phyloP scores from a whole-genome alignment of 2,329 filamentous ascomycete genomes.

The Trichoderma sp. region DNA sequence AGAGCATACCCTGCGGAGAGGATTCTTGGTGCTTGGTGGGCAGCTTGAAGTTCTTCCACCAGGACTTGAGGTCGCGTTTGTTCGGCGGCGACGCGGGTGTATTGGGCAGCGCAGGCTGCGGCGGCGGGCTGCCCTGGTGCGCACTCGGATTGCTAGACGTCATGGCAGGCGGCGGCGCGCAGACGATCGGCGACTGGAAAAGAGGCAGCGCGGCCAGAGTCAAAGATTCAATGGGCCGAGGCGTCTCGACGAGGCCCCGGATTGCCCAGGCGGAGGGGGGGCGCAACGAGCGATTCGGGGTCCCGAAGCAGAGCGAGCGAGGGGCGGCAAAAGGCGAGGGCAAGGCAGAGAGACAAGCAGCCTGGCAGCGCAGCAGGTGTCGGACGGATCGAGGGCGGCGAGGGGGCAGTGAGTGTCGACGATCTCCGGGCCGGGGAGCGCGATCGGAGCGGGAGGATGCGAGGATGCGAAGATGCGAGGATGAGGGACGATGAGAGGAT shows the following conservation, averaged over 20 bases:
- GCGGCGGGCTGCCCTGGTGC: constrained; percentile 33
- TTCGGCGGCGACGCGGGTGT: constrained; percentile 67
- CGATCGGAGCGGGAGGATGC: neutral
- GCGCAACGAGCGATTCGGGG: constrained; percentile 6
- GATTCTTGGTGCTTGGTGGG: constrained; percentile 55
- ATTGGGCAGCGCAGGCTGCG: constrained; percentile 29
- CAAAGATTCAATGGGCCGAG: neutral
- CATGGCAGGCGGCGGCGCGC: constrained; percentile 28
- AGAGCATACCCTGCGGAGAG: constrained; percentile 43
- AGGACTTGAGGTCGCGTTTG: constrained; percentile 85
- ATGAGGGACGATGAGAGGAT: neutral
- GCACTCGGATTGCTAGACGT: constrained; percentile 35
- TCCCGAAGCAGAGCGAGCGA: constrained; percentile 1
- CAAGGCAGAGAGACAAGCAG: neutral
- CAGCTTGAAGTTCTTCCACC: constrained; percentile 96
- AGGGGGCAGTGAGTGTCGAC: neutral
- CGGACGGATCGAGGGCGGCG: neutral
- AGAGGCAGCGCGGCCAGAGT: constrained; percentile 9
- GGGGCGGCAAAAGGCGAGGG: neutral
- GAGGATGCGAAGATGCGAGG: neutral
- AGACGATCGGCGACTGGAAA: neutral
- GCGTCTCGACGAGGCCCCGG: neutral
- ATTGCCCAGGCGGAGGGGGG: neutral
- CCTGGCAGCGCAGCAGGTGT: neutral
- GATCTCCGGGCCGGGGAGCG: neutral